phyloP scores from a whole-genome alignment of 345 rosid genomes.

The Citrus australasica region DNA sequence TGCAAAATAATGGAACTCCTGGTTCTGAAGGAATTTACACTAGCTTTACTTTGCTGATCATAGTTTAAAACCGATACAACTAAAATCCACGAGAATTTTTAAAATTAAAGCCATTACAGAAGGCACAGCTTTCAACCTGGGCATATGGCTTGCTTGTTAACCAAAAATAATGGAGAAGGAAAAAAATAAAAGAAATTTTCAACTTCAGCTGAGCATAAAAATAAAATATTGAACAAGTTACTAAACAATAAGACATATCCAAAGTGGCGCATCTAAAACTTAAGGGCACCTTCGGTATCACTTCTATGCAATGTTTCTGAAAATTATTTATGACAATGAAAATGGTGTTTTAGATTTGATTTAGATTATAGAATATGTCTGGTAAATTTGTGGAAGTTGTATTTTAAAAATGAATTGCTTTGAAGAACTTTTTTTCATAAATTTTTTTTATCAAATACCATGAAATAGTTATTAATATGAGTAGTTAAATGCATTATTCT shows the following conservation, averaged over 20 bases:
- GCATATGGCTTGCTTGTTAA: not conserved
- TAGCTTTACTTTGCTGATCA: not conserved
- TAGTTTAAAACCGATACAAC: not conserved
- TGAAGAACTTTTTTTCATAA: too few relatives aligned
- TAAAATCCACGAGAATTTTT: not conserved
- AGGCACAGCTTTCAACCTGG: not conserved
- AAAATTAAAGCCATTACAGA: not conserved
- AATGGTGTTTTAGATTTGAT: too few relatives aligned
- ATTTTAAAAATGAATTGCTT: not conserved
- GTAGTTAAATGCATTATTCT: not conserved
- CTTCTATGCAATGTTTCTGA: too few relatives aligned
- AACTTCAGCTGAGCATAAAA: not conserved
- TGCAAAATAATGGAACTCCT: not conserved
- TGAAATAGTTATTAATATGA: not conserved
- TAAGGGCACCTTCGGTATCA: not conserved
- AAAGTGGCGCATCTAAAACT: not conserved
- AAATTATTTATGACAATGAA: not conserved
- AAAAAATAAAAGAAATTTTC: not conserved
- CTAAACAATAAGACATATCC: not conserved
- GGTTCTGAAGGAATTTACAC: not conserved
- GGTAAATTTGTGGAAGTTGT: not conserved
- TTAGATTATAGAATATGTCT: not conserved
- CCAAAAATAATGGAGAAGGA: not conserved
- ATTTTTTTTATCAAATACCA: not conserved
- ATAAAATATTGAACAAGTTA: not conserved